Conservation (phyloP, 2,329 filamentous ascomycete species). For the Myriosclerotinia duriaeana region DNA sequence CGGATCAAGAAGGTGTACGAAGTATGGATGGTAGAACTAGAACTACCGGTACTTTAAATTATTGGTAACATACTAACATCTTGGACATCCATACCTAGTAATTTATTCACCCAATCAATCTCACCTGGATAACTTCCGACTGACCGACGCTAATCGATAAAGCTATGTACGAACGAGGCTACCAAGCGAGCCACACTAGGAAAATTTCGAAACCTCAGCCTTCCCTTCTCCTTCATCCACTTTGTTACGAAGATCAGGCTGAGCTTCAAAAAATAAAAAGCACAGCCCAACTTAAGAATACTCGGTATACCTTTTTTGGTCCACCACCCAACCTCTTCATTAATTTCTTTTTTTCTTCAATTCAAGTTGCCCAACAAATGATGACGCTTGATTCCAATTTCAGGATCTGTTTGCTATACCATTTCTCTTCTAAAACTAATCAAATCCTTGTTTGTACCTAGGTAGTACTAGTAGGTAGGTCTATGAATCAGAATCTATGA, state of each 20-base stretch:
- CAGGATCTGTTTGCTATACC: slow-evolving; percentile 13
- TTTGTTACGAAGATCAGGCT: not conserved
- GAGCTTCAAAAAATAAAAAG: not conserved
- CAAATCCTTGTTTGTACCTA: not conserved
- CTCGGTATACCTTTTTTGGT: slow-evolving; percentile 1
- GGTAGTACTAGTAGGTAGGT: no score
- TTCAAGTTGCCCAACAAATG: not conserved
- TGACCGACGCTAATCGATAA: not conserved
- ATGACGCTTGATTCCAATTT: slow-evolving; percentile 5
- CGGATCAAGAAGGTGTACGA: no score
- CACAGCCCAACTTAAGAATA: not conserved
- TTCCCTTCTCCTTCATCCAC: no score
- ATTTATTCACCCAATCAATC: not conserved
- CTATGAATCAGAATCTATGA: no score
- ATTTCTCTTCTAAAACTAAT: slow-evolving; percentile 11
- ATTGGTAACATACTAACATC: not conserved
- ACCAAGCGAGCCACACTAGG: not conserved
- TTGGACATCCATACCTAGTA: not conserved
- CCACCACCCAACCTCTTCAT: slow-evolving; percentile 24
- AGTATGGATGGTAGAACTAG: not conserved
- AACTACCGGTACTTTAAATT: not conserved
- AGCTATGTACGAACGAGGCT: not conserved
- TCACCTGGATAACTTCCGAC: slow-evolving; percentile 1
- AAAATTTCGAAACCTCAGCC: no score
- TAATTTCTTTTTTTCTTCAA: slow-evolving; percentile 16